These are phyloP conservation scores for Quercus phellos DNA, from an alignment of 331 rosid genomes.

Conservation along the genomic window DNA sequence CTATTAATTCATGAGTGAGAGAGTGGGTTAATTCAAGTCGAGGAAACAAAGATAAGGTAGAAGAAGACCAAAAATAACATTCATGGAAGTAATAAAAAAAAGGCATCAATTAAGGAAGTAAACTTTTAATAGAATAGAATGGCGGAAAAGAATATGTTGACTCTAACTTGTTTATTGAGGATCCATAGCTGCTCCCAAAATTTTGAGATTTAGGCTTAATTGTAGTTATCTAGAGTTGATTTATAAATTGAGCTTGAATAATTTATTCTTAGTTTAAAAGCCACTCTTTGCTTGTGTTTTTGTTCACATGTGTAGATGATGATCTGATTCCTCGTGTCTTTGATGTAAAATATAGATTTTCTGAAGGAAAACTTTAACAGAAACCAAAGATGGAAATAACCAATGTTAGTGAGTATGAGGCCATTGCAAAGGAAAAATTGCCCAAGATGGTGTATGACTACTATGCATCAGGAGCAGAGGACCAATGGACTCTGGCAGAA, in stretches of 20 bases:
- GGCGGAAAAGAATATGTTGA: too few species aligned
- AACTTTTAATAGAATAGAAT: too few species aligned
- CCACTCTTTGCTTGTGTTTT: neutral
- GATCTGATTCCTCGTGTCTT: neutral
- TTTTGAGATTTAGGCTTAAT: too few species aligned
- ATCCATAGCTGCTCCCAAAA: too few species aligned
- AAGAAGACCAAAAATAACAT: too few species aligned
- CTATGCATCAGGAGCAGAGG: conserved; percentile 90
- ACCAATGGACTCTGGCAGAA: conserved; percentile 71
- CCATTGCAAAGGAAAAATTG: conserved; percentile 64
- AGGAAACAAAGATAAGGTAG: too few species aligned
- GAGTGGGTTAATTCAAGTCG: too few species aligned
- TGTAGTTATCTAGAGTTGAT: neutral
- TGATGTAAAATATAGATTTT: conserved; percentile 11
- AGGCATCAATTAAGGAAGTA: too few species aligned
- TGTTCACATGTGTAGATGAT: neutral
- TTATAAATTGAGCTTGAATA: neutral
- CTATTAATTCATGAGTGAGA: too few species aligned
- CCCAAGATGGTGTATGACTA: conserved; percentile 77
- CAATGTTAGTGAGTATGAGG: conserved; percentile 72
- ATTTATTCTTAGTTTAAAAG: neutral
- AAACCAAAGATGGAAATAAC: conserved; percentile 57
- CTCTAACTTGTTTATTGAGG: too few species aligned
- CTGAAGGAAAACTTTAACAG: conserved; percentile 21
- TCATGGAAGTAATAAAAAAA: too few species aligned